Conservation (phyloP, 768 basidiomycete genomes). For the Exidia glandulosa region DNA sequence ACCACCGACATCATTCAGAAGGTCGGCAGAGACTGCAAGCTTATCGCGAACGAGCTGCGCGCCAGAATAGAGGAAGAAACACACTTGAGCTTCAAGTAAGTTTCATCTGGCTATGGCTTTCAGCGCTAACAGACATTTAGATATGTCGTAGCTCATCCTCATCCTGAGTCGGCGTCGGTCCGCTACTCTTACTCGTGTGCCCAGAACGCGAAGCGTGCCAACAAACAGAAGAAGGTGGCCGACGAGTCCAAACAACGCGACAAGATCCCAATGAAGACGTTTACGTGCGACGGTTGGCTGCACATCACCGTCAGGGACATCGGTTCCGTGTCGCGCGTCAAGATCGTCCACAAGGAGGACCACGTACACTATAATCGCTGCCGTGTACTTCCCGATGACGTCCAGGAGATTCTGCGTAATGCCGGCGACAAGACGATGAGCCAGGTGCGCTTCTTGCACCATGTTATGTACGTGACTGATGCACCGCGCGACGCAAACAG, state of each 20-base stretch:
- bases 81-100: too few species aligned
- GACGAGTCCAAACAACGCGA: constrained; percentile 14
- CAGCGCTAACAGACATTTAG: too few species aligned
- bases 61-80: too few species aligned
- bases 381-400: constrained; percentile 12
- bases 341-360: constrained; percentile 10
- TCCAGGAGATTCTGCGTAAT: constrained; percentile 5
- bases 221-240: constrained; percentile 4
- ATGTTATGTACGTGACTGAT: not conserved
- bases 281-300: constrained; percentile 17
- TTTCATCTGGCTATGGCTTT: too few species aligned
- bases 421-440: constrained; percentile 3
- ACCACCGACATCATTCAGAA: too few species aligned
- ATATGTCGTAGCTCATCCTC: not conserved
- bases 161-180: not conserved
- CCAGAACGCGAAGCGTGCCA: constrained; percentile 9
- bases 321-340: constrained; percentile 1
- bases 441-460: constrained; percentile 7
- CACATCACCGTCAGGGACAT: constrained; percentile 12
- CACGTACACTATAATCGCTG: constrained; percentile 16
- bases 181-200: constrained; percentile 6
- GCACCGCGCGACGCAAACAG: not conserved
- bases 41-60: too few species aligned
- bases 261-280: constrained; percentile 16
- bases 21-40: too few species aligned